These are phyloP conservation scores for Alternaria triticina DNA, from an alignment of 2,329 filamentous ascomycete species.

Conservation along the genomic window DNA sequence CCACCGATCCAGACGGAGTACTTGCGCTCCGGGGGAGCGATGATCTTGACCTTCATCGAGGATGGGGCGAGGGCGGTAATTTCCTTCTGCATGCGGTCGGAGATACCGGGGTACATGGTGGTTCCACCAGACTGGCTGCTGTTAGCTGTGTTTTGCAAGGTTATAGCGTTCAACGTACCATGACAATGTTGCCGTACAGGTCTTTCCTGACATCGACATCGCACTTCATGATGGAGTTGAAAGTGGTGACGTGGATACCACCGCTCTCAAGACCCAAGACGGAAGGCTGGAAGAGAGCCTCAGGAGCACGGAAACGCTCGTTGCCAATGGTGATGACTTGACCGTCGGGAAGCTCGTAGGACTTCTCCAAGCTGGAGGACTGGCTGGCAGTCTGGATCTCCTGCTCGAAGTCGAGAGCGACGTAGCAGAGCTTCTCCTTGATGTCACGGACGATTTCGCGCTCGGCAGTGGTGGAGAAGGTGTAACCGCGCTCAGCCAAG, in stretches of 20 bases:
- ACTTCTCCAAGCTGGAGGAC: constrained; percentile 99
- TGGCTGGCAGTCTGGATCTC: constrained; percentile 99
- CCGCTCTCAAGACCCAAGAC: constrained; percentile 98
- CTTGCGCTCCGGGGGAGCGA: constrained; percentile 99
- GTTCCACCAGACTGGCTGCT: constrained; percentile 90
- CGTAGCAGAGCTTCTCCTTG: constrained; percentile 99
- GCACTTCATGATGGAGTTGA: constrained; percentile 99
- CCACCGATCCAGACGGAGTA: constrained; percentile 99
- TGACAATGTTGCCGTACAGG: constrained; percentile 99
- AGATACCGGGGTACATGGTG: constrained; percentile 99
- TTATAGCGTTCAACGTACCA: constrained; percentile 70
- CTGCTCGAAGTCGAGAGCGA: constrained; percentile 99
- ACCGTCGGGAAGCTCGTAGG: constrained; percentile 98
- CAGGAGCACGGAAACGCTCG: constrained; percentile 99
- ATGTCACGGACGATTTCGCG: constrained; percentile 99
- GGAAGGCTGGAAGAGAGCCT: constrained; percentile 99
- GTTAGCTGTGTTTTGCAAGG: constrained; percentile 42
- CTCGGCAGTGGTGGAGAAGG: constrained; percentile 99
- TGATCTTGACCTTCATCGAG: constrained; percentile 99
- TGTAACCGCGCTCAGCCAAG: constrained; percentile 97
- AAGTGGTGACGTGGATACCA: constrained; percentile 99
- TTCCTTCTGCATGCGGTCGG: constrained; percentile 99
- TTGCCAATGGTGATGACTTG: constrained; percentile 99
- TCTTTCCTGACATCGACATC: constrained; percentile 99
- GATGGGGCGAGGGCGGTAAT: constrained; percentile 99